Evolutionary conservation across 129 eudicot species (phyloP), one percentile per base, ranked within the genome.

Genomic region (sunflower (Helianthus annuus)): DNA sequence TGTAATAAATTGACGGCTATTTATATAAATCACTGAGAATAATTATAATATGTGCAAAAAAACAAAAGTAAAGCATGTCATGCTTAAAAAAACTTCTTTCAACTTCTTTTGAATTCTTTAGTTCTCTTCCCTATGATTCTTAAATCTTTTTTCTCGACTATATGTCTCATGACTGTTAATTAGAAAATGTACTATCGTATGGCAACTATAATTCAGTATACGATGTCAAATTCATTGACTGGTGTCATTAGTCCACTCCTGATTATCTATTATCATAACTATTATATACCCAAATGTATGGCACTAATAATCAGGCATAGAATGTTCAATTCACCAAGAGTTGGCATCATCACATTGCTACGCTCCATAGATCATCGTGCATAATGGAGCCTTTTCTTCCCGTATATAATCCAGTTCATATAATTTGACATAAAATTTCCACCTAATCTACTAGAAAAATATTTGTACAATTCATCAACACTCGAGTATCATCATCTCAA

Each of bases 1-100:
- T 78, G 81, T 54, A 78, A 75, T 52, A 72, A 60, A 48, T 34
- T 59, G 55, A 19, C 38, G 10, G 57, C 17, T 34, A 49, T 40
- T 42, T 27, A 44, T 66, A 53, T 49, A 48, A 14, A 59, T 70
- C 74, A 46, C 13, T 51, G 16, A 66, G 57, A 65, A 48, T 64
- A 6, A 29, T 34, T 22, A 54, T 70, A 60, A 46, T 67, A 7
- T 32, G 62, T 16, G 52, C 58, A 58, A 22, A 69, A 69, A 48
- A 67, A 11, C 42, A 11, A 22, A 67, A 48, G 58, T 46, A 17
- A 71, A 56, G 73, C 73, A 68, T 66, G 53, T 4, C 58, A 32
- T 68, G 63, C 73, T 34, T 55, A 66, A 57, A 42, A 19, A 39
- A 57, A 57, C 65, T 56, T 22, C 64, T 57, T 57, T 57, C 15